Base-by-base conservation (phyloP, 2,329 filamentous ascomycete genomes). In the Catunica adiposa region DNA sequence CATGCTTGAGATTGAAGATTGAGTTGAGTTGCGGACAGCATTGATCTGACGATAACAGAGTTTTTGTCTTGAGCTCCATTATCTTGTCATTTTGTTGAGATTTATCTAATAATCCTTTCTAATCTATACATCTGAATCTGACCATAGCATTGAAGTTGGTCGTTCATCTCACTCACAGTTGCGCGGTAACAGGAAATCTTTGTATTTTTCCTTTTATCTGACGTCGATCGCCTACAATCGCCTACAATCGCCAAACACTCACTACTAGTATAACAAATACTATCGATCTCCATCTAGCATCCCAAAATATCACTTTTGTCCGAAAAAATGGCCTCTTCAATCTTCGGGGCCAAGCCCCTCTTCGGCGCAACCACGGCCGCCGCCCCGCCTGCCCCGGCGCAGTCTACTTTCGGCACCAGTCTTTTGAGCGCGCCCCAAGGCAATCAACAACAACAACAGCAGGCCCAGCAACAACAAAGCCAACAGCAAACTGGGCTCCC, bases 401-500 rank as follows among this genome's bases (percentile, higher is more conserved):
- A 44, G 42, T 20, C 51, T 20, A 20, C 40, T 15, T 37, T 42
- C 34, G 56, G 50, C 51, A 51, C 42, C n/a, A 38, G 42, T 64
- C 50, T 52, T 64, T 56, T 58, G 6, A 54, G 52, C 9, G 50
- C 56, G 38, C 34, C 51, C 15, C 23, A 38, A n/a, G 52, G 20
- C 26, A 42, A 8, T 29, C 25, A n/a, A n/a, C n/a, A n/a, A 3
- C 54, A 56, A 29, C 50, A 57, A 25, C 60, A 68, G 42, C 64
- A 70, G 55, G 66, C 67, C 55, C 65, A 70, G 56, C 72, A 74
- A 56, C 68, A 66, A 50, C 66, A 69, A 57, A 66, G 67, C 60
- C 65, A 70, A 56, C 71, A 71, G 58, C 61, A 66, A 37, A 67
- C 72, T 64, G 68, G 68, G 62, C 70, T 71, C 64, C 73, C 67